Conservation (phyloP, 2,329 filamentous ascomycete genomes). For the Penicillium corylophilum region DNA sequence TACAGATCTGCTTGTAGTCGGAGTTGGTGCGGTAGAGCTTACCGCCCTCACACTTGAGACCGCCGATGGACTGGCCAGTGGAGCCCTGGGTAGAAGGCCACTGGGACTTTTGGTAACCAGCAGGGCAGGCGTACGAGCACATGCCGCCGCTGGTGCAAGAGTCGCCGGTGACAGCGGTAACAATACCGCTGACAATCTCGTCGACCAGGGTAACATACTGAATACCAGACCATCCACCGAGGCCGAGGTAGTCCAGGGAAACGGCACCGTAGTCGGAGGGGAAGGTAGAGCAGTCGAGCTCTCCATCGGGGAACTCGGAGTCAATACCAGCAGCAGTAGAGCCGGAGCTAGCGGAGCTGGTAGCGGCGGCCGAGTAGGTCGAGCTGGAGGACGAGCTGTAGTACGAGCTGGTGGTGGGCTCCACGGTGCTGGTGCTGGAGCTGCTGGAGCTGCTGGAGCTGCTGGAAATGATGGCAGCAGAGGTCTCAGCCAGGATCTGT, state of each 20-base stretch:
- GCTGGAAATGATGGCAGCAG: slow-evolving; percentile 38
- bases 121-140: slow-evolving; percentile 92
- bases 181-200: slow-evolving; percentile 63
- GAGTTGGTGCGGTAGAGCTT: slow-evolving; percentile 76
- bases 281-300: slow-evolving; percentile 69
- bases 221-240: slow-evolving; percentile 77
- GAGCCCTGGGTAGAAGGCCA: slow-evolving; percentile 78
- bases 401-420: slow-evolving; percentile 20
- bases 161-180: slow-evolving; percentile 61
- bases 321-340: slow-evolving; percentile 53
- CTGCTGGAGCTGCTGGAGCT: slow-evolving; percentile 25
- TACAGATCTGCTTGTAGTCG: slow-evolving; percentile 68
- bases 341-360: slow-evolving; percentile 24
- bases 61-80: slow-evolving; percentile 82
- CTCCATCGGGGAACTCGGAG: slow-evolving; percentile 71
- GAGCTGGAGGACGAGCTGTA: slow-evolving; percentile 24
- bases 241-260: slow-evolving; percentile 64
- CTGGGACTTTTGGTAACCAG: slow-evolving; percentile 88
- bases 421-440: slow-evolving; percentile 19
- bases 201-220: slow-evolving; percentile 61
- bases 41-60: slow-evolving; percentile 71
- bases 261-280: slow-evolving; percentile 80
- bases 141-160: slow-evolving; percentile 64
- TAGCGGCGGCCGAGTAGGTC: slow-evolving; percentile 18
- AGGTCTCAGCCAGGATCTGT: slow-evolving; percentile 54